Base-by-base conservation (phyloP, 2,329 filamentous ascomycete genomes). In the Epichloe bromicola region DNA sequence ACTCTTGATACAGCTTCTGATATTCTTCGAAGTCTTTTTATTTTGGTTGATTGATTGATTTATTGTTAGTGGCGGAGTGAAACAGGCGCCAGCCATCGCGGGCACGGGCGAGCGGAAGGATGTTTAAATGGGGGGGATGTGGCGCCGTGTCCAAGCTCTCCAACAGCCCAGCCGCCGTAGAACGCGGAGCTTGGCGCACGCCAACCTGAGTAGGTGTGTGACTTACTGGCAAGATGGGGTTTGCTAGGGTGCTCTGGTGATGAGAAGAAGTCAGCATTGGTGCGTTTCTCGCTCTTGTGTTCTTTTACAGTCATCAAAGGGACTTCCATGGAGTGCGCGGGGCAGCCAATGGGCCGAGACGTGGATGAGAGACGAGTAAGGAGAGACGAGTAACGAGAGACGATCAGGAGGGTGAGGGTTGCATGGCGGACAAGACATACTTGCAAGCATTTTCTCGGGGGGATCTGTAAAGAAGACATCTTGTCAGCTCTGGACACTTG, bases 1-100 rank as follows among this genome's bases (percentile, higher is more conserved):
- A 98, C 72, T 98, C 78, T 64, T 83, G 75, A 74, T 86, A 85
- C 52, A 85, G 67, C 62, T 73, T 71, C 63, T 84, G 76, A 68
- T 86, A 86, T 59, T 85, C 78, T 56, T 85, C 79, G 54, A 85
- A 65, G 60, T 71, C 80, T 84, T 53, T 36, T 34, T 6, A 46
- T 49, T 19, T 83, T 53, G 33, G 26, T 14, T 26, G 23, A 26
- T 26, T 8, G n/a, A 26, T 26, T 26, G 12, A 34, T 12, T 30
- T 20, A 8, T 39, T 4, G 36, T 38, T 34, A 41, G 46, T 40
- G 45, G 19, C 44, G 33, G 17, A 11, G 12, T 20, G 37, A 19
- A 12, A 19, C 37, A 41, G 23, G 17, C 37, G 26, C 23, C 4
- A 20, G 44, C 44, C 44, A 38, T 10, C 4, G 46, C 37, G 46